Evolutionary conservation across 2,329 filamentous ascomycete species (phyloP).

Genomic region (Colletotrichum orbiculare): DNA sequence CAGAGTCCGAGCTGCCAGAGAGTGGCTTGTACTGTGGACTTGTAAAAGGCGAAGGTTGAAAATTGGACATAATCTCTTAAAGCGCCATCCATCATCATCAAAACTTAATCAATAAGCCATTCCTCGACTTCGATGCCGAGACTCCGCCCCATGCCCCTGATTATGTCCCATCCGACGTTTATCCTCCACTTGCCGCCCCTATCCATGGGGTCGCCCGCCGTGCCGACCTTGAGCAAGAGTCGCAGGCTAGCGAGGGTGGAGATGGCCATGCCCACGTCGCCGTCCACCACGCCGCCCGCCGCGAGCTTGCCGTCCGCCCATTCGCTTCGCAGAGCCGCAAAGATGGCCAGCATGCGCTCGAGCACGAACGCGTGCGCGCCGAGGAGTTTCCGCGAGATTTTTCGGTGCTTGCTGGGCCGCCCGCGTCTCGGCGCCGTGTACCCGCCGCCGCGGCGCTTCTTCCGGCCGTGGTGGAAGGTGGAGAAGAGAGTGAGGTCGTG

Average conservation of each 20-base stretch:
- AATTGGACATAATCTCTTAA: background rate
- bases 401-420: slow-evolving; percentile 67
- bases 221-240: slow-evolving; percentile 74
- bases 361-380: slow-evolving; percentile 82
- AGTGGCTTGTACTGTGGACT: background rate
- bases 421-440: slow-evolving; percentile 46
- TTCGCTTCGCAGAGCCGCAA: slow-evolving; percentile 71
- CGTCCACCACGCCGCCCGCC: slow-evolving; percentile 51
- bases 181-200: slow-evolving; percentile 80
- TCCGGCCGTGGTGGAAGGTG: slow-evolving; percentile 69
- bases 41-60: background rate
- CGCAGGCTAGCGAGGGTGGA: slow-evolving; percentile 79
- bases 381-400: slow-evolving; percentile 81
- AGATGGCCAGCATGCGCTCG: slow-evolving; percentile 83
- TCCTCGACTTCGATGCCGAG: slow-evolving; percentile 84
- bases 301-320: slow-evolving; percentile 52
- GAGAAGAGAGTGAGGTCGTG: slow-evolving; percentile 82
- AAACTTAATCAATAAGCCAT: slow-evolving; percentile 73
- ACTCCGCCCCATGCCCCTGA: slow-evolving; percentile 75
- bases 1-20: too few species aligned
- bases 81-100: slow-evolving; percentile 1
- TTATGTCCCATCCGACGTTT: slow-evolving; percentile 82
- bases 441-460: slow-evolving; percentile 61
- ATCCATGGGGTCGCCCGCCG: slow-evolving; percentile 73
- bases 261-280: slow-evolving; percentile 72